Evolutionary conservation across 345 rosid species (phyloP), one percentile per base, ranked within the genome.

Genomic region (Linum tenue): DNA sequence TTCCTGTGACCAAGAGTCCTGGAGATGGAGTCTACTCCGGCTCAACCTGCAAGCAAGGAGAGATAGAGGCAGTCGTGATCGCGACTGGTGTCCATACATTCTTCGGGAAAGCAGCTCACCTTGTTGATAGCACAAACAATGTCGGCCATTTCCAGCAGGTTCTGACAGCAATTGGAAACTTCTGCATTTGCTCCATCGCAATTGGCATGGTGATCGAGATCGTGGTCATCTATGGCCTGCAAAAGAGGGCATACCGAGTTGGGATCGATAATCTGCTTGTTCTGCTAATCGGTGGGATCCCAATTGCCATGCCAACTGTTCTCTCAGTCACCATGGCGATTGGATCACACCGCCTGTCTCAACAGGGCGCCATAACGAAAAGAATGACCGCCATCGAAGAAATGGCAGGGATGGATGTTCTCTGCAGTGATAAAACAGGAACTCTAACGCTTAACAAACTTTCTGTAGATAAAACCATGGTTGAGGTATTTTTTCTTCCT

Each of bases 221-320:
- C 55, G 41, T 78, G 2, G 72, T 69, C 6, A 78, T 78, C 57
- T 75, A 68, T 37, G 77, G 69, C 41, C 37, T 76, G 56, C 80
- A 81, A 53, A 16, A 64, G 40, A 76, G 92, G 70, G 76, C 62
- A n/a, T 84, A 83, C 67, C 79, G 84, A 43, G 80, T 76, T 59
- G 86, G 86, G 43, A 83, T 84, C 6, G 82, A 83, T 66, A 83
- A 84, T 17, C 72, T 84, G 55, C 82, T 83, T 62, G 87, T 81
- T 39, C 69, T 85, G 2, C 75, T 83, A 67, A 83, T 85, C 60
- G 90, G 90, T 60, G 90, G 90, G 3, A 83, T 85, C 55, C 87
- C 87, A n/a, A 85, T 85, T 62, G 87, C 87, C 35, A 85, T 83
- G 87, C 90, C 87, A 48, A 83, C 90, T 50, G 86, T 83, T 69